Evolutionary conservation across 306 rosid genomes (phyloP), one percentile per base, ranked within the genome.

Genomic region (Lotus japonicus): DNA sequence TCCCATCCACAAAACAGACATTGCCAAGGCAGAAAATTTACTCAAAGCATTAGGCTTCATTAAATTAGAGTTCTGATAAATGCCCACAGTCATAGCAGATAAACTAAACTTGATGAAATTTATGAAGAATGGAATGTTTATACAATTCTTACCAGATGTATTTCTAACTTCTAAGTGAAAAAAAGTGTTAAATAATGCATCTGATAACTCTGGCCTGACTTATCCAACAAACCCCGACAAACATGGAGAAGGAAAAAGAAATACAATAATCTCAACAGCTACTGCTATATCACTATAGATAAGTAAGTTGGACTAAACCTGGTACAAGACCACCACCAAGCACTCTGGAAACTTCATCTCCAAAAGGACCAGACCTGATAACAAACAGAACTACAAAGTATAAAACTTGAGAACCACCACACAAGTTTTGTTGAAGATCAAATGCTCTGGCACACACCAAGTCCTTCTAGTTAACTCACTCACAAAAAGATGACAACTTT

Each of bases 291-390:
- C 43, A 60, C 5, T n/a, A 52, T 9, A 54, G 43, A 65, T 0
- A 67, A 64, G 44, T 6, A 55, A 77, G 64, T 44, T 45, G 75
- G 56, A 64, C 0, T 67, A 18, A 62, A 92, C 98, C 98, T 86
- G 92, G 98, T 9, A 92, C 96, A 77, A 92, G 83, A 56, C 98
- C 98, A 62, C 98, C 98, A 38, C 98, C 97, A 66, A 92, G 97
- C 72, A 92, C 97, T 23, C 76, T 79, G 9, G 87, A 79, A 68
- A 92, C 83, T 81, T 92, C 98, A 64, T 50, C 38, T 71, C 97
- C 98, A 51, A 92, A 79, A 45, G 68, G 55, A 35, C 98, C 98
- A 65, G 71, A 53, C 83, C 98, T 92, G 80, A 58, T 67, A 84
- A 13, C 65, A 72, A 46, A 68, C 53, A 54, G 53, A 59, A 73